Conservation (phyloP, 495 filamentous ascomycete species). For the Aspergillus heteromorphus region DNA sequence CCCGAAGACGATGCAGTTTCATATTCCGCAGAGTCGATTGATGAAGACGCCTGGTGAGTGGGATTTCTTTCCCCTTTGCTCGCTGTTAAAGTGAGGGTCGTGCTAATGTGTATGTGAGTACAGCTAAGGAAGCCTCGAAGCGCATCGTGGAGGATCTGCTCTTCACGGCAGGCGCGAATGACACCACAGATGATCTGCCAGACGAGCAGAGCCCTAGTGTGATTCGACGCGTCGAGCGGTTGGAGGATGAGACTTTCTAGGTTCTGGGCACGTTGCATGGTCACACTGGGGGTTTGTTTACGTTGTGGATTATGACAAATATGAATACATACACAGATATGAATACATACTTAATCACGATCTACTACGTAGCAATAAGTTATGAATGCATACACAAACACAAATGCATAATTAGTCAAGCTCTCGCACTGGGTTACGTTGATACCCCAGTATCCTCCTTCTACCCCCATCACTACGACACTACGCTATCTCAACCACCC, state of each 20-base stretch:
- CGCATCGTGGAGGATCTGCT: slow-evolving; percentile 89
- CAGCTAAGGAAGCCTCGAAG: slow-evolving; percentile 84
- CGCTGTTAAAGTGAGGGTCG: background rate
- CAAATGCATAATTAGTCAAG: background rate
- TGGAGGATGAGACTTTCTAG: slow-evolving; percentile 70
- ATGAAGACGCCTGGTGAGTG: slow-evolving; percentile 84
- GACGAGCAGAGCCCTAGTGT: slow-evolving; percentile 71
- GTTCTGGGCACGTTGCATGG: too few relatives aligned
- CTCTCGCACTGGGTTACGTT: too few relatives aligned
- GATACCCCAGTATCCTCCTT: background rate
- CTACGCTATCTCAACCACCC: background rate
- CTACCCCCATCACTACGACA: background rate
- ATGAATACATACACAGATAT: background rate
- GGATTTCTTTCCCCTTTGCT: slow-evolving; percentile 5
- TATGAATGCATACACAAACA: too few relatives aligned
- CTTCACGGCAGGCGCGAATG: slow-evolving; percentile 61
- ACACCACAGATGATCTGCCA: slow-evolving; percentile 37
- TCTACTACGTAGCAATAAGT: background rate
- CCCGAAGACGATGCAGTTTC: slow-evolving; percentile 96
- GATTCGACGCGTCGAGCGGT: slow-evolving; percentile 58
- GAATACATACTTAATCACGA: background rate
- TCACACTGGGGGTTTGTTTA: too few relatives aligned
- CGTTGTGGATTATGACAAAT: too few relatives aligned
- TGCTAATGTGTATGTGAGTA: slow-evolving; percentile 2
- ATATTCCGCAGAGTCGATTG: slow-evolving; percentile 77